Base-by-base conservation (phyloP, 345 rosid species). In the Jatropha curcas region DNA sequence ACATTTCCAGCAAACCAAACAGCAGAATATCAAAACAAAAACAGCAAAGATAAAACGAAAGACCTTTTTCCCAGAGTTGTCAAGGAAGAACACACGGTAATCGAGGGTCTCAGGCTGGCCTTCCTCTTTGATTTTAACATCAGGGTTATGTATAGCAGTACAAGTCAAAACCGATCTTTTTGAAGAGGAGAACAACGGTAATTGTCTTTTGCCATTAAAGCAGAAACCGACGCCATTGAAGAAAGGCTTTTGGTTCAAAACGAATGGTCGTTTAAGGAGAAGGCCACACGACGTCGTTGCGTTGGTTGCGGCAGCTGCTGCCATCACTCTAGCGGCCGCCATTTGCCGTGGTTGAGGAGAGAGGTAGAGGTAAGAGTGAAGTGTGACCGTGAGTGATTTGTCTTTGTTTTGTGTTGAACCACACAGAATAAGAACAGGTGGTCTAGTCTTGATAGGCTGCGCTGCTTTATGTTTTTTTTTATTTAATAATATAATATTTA, bases 101-200 rank as follows among this genome's bases (percentile, higher is more conserved):
- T 92, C 98, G 19, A 92, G 81, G 70, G 96, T 82, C 71, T 90
- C 91, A 10, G 94, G 86, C 75, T 80, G 88, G 31, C 98, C 96
- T 73, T 89, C 94, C 77, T 88, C 90, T 73, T 84, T 83, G 79
- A 83, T 80, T 77, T 74, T 82, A 60, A 87, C 80, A 78, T 84
- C 74, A 57, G 97, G 92, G 14, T 82, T 90, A 68, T 90, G 80
- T 0, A 87, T 82, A 11, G 94, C 89, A 3, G 45, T 68, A 76
- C 97, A 90, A 8, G 92, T 48, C 2, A 45, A 75, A 73, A 87
- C 84, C 37, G 78, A 79, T 84, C 90, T 82, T 75, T 80, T 86
- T 10, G 92, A 79, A 52, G 81, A 71, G 46, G 80, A 67, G 27
- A 27, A 46, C 8, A 75, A 62, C 68, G 58, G 56, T 67, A 8